Conservation (phyloP, 768 basidiomycete species). For the Lactarius sp. region DNA sequence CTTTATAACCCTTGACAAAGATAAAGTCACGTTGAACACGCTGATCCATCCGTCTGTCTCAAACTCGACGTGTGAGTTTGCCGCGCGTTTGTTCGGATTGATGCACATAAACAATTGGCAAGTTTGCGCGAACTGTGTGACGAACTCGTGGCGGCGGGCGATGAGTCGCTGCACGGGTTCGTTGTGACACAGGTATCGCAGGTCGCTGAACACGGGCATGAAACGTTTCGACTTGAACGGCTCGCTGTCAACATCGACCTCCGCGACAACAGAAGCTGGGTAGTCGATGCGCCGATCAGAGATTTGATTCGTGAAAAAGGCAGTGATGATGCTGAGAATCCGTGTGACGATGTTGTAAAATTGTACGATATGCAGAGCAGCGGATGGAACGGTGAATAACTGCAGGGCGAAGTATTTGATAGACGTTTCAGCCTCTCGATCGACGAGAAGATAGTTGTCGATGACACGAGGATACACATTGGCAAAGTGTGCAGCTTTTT, state of each 20-base stretch:
- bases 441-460: slow-evolving; percentile 86
- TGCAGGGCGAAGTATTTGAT: slow-evolving; percentile 92
- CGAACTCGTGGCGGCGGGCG: slow-evolving; percentile 58
- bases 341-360: slow-evolving; percentile 69
- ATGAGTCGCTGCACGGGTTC: slow-evolving; percentile 76
- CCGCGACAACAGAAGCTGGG: slow-evolving; percentile 32
- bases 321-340: slow-evolving; percentile 76
- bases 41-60: slow-evolving; percentile 97
- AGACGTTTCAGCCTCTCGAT: slow-evolving; percentile 91
- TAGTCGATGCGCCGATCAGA: slow-evolving; percentile 58
- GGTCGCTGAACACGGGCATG: slow-evolving; percentile 90
- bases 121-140: slow-evolving; percentile 66
- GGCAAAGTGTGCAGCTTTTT: slow-evolving; percentile 74
- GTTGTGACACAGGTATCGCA: slow-evolving; percentile 81
- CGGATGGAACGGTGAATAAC: slow-evolving; percentile 86
- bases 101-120: slow-evolving; percentile 91
- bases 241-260: slow-evolving; percentile 74
- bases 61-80: slow-evolving; percentile 84
- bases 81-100: slow-evolving; percentile 84
- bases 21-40: slow-evolving; percentile 92
- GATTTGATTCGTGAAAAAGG: slow-evolving; percentile 93
- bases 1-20: slow-evolving; percentile 82
- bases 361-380: slow-evolving; percentile 72
- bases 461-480: slow-evolving; percentile 81
- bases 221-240: slow-evolving; percentile 95